A percentile compares a stretch with the other conserved stretches of the same genome.
Conservation (phyloP, 371 early-diverging fungal species). For the Batkoa obscura region DNA sequence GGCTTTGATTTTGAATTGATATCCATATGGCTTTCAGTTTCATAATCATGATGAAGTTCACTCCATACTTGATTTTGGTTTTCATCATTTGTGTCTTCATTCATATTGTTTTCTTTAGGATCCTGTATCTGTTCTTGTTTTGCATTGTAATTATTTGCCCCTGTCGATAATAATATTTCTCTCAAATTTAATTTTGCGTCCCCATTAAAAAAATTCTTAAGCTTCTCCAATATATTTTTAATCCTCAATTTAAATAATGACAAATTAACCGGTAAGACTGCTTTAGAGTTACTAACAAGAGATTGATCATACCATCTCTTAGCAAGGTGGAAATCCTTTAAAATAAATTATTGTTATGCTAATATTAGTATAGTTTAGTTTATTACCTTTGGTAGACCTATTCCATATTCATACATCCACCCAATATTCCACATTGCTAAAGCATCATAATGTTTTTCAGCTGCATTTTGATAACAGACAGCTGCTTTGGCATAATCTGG, state of each 20-base stretch:
- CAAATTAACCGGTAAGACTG: slow-evolving; percentile 59
- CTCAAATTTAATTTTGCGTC: no score
- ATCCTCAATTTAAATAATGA: slow-evolving; percentile 48
- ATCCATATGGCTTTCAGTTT: neutral
- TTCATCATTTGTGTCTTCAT: no score
- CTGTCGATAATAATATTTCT: no score
- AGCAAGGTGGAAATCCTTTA: slow-evolving; percentile 72
- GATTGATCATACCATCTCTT: slow-evolving; percentile 78
- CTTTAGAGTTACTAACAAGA: slow-evolving; percentile 49
- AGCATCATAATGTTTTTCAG: slow-evolving; percentile 53
- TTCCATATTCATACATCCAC: slow-evolving; percentile 92
- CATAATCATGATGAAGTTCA: no score
- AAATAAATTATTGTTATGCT: slow-evolving; percentile 1
- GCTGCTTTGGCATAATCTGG: slow-evolving; percentile 55
- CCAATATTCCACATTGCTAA: slow-evolving; percentile 93
- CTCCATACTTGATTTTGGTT: no score
- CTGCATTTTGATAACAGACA: slow-evolving; percentile 65
- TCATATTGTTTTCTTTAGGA: no score
- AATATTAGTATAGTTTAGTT: neutral
- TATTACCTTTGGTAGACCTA: slow-evolving; percentile 55
- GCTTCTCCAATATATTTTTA: slow-evolving; percentile 21
- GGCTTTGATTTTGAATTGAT: slow-evolving; percentile 10
- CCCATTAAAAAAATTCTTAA: no score
- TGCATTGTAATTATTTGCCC: no score
- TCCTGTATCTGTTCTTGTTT: no score